Conservation (phyloP, 305 asterid genomes). For the Fraxinus sp. region DNA sequence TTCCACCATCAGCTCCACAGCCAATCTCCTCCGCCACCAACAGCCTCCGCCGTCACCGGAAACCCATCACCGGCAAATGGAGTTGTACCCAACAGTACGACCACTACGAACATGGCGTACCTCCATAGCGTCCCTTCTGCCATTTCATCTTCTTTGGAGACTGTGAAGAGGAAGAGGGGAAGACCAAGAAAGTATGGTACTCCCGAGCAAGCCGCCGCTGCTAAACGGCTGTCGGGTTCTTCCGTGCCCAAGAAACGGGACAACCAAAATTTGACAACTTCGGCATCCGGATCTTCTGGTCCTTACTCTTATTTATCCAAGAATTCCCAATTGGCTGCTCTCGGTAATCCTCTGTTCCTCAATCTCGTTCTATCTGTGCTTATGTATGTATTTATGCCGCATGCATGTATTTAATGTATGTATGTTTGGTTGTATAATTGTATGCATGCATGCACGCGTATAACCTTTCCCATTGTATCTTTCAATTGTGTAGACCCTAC, state of each 20-base stretch:
- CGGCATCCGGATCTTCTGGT: constrained; percentile 12
- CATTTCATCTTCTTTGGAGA: constrained; percentile 32
- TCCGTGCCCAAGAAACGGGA: constrained; percentile 33
- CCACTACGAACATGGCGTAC: constrained; percentile 33
- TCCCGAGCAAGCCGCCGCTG: constrained; percentile 63
- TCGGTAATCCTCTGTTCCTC: constrained; percentile 25
- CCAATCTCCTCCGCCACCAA: constrained; percentile 8
- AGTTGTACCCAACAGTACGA: constrained; percentile 27
- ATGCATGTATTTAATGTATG: not conserved
- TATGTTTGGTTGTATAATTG: not conserved
- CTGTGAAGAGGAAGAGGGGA: constrained; percentile 53
- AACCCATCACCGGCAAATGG: constrained; percentile 36
- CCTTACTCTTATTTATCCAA: constrained; percentile 32
- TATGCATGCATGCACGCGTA: not conserved
- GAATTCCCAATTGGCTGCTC: constrained; percentile 35
- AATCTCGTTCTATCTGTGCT: not conserved
- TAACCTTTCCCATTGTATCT: not conserved
- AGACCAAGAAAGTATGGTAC: constrained; percentile 59
- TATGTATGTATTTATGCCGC: not conserved
- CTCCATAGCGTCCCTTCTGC: constrained; percentile 44
- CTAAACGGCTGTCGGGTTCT: constrained; percentile 42
- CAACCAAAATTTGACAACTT: not conserved
- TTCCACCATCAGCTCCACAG: constrained; percentile 38
- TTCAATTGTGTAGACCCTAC: not conserved
- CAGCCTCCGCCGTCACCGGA: constrained; percentile 14